Evolutionary conservation across 768 basidiomycete genomes (phyloP).

Genomic region (Mrakia blollopis): DNA sequence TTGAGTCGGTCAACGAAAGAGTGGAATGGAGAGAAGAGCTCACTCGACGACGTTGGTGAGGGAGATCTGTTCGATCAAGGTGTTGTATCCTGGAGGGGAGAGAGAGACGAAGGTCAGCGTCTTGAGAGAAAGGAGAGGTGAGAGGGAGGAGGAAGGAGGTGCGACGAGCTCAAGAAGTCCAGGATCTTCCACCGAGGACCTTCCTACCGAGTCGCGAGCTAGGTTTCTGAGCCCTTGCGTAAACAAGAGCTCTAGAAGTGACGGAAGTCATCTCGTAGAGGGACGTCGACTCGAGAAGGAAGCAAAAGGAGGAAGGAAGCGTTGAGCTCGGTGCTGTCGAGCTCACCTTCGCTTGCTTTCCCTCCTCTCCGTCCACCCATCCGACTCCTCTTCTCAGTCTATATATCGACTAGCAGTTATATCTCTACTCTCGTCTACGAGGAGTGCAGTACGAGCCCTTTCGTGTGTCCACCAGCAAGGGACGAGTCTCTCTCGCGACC

Average conservation of each 20-base stretch:
- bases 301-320: neutral
- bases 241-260: no score
- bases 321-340: neutral
- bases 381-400: neutral
- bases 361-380: neutral
- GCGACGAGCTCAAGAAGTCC: no score
- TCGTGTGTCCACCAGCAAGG: neutral
- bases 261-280: neutral
- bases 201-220: no score
- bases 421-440: no score
- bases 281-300: neutral
- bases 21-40: slow-evolving; percentile 38
- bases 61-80: slow-evolving; percentile 58
- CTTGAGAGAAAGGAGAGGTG: neutral
- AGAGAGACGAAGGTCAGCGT: no score
- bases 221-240: no score
- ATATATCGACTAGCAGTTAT: no score
- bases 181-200: neutral
- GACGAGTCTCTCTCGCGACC: neutral
- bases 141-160: neutral
- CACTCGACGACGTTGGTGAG: slow-evolving; percentile 62
- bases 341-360: neutral
- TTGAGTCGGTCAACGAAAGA: slow-evolving; percentile 13
- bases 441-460: no score
- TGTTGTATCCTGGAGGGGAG: slow-evolving; percentile 54